A percentile compares a stretch with the other conserved stretches of the same genome.
Evolutionary conservation across 139 green algal genomes (phyloP).

Genomic region (Pseudopediastrum boryanum): DNA sequence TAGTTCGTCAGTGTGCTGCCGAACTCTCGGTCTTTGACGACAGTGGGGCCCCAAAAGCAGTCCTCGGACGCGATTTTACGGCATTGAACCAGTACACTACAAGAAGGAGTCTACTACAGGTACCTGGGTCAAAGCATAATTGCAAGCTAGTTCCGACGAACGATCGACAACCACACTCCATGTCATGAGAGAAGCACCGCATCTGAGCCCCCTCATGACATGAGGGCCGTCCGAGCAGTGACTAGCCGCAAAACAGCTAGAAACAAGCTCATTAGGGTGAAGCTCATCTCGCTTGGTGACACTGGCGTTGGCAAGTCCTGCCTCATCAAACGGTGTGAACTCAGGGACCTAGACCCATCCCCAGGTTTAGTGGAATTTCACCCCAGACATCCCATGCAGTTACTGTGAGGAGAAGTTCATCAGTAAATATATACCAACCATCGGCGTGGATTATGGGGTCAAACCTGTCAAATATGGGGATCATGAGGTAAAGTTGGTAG

Average conservation of each 20-base stretch:
- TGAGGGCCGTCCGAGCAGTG: no score
- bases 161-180: no score
- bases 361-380: neutral
- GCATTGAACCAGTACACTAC: no score
- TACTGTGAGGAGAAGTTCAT: constrained; percentile 79
- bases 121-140: no score
- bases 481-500: constrained; percentile 59
- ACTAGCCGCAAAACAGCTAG: neutral
- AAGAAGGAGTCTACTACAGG: no score
- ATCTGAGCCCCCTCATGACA: no score
- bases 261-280: constrained; percentile 51
- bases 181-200: no score
- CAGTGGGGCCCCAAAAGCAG: no score
- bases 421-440: constrained; percentile 72
- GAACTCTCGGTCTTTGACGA: no score
- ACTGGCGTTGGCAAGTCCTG: constrained; percentile 69
- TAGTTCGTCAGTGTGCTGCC: no score
- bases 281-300: constrained; percentile 74
- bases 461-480: constrained; percentile 62
- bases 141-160: no score
- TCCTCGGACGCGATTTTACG: no score
- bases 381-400: constrained; percentile 31
- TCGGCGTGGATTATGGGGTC: constrained; percentile 76
- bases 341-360: neutral
- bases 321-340: constrained; percentile 69